Conservation (phyloP, 768 basidiomycete genomes). For the Clavulina sp. region DNA sequence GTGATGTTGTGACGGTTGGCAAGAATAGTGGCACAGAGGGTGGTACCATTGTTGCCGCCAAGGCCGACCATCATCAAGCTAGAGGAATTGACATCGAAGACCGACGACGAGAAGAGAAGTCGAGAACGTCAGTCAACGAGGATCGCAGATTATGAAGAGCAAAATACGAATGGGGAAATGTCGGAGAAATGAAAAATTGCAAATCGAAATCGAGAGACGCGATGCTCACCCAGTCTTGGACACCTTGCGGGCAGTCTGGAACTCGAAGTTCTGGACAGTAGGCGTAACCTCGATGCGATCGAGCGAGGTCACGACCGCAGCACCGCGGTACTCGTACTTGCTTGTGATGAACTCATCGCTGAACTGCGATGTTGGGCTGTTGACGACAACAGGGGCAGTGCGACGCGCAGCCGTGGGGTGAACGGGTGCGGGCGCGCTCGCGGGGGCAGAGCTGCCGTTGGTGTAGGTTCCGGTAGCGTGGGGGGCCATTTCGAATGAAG, state of each 20-base stretch:
- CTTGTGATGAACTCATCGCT: slow-evolving; percentile 68
- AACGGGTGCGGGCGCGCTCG: slow-evolving; percentile 24
- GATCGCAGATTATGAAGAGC: not conserved
- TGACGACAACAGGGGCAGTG: slow-evolving; percentile 56
- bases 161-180: too few species aligned
- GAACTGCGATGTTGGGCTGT: slow-evolving; percentile 67
- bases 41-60: slow-evolving; percentile 95
- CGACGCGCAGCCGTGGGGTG: slow-evolving; percentile 79
- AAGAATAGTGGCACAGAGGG: slow-evolving; percentile 82
- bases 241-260: slow-evolving; percentile 75
- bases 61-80: slow-evolving; percentile 95
- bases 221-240: slow-evolving; percentile 72
- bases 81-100: too few species aligned
- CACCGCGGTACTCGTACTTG: slow-evolving; percentile 66
- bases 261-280: slow-evolving; percentile 66
- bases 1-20: slow-evolving; percentile 89
- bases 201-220: not conserved
- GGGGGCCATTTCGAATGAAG: not conserved
- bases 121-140: slow-evolving; percentile 5
- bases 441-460: not conserved
- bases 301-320: slow-evolving; percentile 38
- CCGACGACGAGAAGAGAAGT: not conserved
- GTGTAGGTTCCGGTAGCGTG: not conserved
- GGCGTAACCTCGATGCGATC: slow-evolving; percentile 67
- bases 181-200: slow-evolving; percentile 9